phyloP scores from a whole-genome alignment of 2,329 filamentous ascomycete species.

The Monosporascus sp. region DNA sequence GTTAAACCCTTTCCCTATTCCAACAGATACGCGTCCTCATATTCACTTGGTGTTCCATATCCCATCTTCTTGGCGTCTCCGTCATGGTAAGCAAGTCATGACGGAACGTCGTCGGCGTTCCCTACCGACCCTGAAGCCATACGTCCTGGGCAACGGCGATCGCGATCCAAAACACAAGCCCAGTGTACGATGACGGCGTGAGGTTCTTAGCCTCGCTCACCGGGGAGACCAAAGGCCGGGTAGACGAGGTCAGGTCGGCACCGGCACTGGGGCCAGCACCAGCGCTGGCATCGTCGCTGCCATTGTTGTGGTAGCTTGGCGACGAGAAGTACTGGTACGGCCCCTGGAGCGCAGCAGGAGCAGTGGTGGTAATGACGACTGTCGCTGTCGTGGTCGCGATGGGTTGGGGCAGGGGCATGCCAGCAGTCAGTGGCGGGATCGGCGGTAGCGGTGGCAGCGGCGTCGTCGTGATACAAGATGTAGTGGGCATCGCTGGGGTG shows the following conservation, averaged over 20 bases:
- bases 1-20: too few relatives aligned
- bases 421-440: background rate
- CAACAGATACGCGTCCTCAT: too few relatives aligned
- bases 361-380: background rate
- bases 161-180: slow-evolving; percentile 20
- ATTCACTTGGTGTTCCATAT: too few relatives aligned
- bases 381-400: background rate
- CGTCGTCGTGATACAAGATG: too few relatives aligned
- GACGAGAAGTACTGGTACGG: too few relatives aligned
- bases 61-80: too few relatives aligned
- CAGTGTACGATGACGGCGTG: slow-evolving; percentile 14
- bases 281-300: slow-evolving; percentile 14
- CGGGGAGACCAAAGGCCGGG: slow-evolving; percentile 20
- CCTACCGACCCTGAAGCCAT: background rate
- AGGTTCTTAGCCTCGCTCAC: slow-evolving; percentile 7
- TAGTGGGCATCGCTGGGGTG: too few relatives aligned
- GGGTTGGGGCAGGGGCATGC: background rate
- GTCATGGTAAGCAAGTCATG: too few relatives aligned
- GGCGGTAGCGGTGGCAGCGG: background rate
- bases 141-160: slow-evolving; percentile 18
- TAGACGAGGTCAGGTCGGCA: slow-evolving; percentile 2
- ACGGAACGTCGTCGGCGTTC: too few relatives aligned
- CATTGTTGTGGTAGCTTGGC: slow-evolving; percentile 5
- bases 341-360: too few relatives aligned
- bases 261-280: slow-evolving; percentile 11